A percentile compares a stretch with the other conserved stretches of the same genome.
These are phyloP conservation scores for Suhomyces bokatorum DNA, from an alignment of 1,139 yeast genomes.

Conservation along the genomic window DNA sequence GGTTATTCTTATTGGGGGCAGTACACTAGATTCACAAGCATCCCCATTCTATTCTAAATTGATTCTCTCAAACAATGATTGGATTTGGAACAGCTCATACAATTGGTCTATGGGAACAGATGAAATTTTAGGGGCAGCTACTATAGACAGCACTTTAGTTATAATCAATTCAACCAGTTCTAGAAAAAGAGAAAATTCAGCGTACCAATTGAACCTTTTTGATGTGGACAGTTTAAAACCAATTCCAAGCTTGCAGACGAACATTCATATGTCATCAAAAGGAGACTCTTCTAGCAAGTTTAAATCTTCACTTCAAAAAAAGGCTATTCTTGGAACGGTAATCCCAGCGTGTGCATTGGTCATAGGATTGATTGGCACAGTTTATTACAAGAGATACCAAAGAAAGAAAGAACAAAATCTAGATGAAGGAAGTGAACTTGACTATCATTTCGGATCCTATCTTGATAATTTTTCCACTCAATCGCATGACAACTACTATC, in stretches of 20 bases:
- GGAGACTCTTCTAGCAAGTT: neutral
- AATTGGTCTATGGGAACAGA: slow-evolving; percentile 18
- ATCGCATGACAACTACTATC: slow-evolving; percentile 7
- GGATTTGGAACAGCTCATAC: slow-evolving; percentile 43
- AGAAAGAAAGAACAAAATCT: slow-evolving; percentile 14
- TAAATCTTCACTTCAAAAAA: slow-evolving; percentile 19
- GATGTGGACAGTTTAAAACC: slow-evolving; percentile 25
- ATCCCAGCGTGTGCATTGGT: slow-evolving; percentile 30
- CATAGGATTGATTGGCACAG: slow-evolving; percentile 20
- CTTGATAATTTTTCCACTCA: slow-evolving; percentile 16
- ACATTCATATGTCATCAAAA: slow-evolving; percentile 6
- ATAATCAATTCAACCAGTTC: slow-evolving; percentile 28
- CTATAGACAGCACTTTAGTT: slow-evolving; percentile 45
- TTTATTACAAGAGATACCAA: slow-evolving; percentile 24
- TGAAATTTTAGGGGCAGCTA: slow-evolving; percentile 42
- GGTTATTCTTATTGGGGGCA: slow-evolving; percentile 43
- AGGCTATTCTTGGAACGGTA: slow-evolving; percentile 40
- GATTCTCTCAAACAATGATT: slow-evolving; percentile 32
- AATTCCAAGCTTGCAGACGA: slow-evolving; percentile 22
- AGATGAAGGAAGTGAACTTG: slow-evolving; percentile 31
- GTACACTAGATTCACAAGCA: slow-evolving; percentile 27
- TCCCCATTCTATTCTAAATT: slow-evolving; percentile 44
- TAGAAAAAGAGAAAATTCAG: slow-evolving; percentile 16
- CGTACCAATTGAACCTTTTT: slow-evolving; percentile 28
- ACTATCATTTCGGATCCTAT: slow-evolving; percentile 38